These are phyloP conservation scores for Arthroderma sp. DNA, from an alignment of 2,329 filamentous ascomycete genomes.

Conservation along the genomic window DNA sequence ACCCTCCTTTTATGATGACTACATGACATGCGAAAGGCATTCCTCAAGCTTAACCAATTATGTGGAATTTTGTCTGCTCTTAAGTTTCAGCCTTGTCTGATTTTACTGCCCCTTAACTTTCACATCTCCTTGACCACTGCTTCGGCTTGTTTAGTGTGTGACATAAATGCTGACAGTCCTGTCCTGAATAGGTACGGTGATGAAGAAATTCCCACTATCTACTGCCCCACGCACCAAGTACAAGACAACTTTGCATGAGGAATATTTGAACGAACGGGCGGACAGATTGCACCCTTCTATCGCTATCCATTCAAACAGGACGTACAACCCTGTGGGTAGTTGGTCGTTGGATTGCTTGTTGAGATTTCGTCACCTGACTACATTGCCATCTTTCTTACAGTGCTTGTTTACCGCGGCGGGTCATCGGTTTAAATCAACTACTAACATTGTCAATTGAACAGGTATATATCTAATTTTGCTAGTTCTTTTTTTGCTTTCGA, in stretches of 20 bases:
- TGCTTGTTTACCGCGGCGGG: background rate
- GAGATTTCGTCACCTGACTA: slow-evolving; percentile 56
- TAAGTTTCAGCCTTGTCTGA: slow-evolving; percentile 64
- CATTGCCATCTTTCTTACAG: background rate
- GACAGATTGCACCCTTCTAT: slow-evolving; percentile 48
- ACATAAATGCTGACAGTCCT: slow-evolving; percentile 19
- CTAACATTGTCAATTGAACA: slow-evolving; percentile 3
- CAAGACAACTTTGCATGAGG: slow-evolving; percentile 37
- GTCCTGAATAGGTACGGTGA: background rate
- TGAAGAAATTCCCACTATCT: background rate
- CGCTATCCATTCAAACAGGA: slow-evolving; percentile 43
- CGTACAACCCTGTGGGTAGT: slow-evolving; percentile 51
- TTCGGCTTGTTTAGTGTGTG: slow-evolving; percentile 17
- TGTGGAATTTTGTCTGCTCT: slow-evolving; percentile 50
- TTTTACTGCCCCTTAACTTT: slow-evolving; percentile 17
- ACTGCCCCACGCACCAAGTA: slow-evolving; percentile 7
- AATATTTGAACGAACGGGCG: slow-evolving; percentile 57
- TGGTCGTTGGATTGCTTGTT: slow-evolving; percentile 48
- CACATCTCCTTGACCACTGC: background rate
- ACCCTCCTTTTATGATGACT: slow-evolving; percentile 44
- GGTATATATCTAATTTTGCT: slow-evolving; percentile 12
- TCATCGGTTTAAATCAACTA: slow-evolving; percentile 16
- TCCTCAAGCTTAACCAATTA: slow-evolving; percentile 53
- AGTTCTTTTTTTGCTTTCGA: slow-evolving; percentile 11
- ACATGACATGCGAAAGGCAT: slow-evolving; percentile 53